Base-by-base conservation (phyloP, 176 grass and related monocot genomes). In the Carex pumila region DNA sequence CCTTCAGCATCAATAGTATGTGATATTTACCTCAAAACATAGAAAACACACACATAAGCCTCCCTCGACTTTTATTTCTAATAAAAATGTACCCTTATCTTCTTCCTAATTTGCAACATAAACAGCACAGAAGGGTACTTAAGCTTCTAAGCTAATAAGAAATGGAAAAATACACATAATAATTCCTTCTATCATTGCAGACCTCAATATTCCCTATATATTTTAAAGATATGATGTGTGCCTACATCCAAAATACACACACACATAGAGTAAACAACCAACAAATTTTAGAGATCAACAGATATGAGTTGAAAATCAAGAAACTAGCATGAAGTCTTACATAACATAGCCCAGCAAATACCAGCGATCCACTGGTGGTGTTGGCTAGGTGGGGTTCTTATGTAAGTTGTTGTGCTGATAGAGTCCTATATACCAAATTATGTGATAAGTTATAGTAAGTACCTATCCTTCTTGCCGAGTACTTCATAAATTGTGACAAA, bases 401-500 rank as follows among this genome's bases (percentile, higher is more conserved):
- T 50, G 49, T 10, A 53, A 53, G 19, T 30, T 52, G 45, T 29
- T 75, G 11, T 75, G 21, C 18, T 76, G 22, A 22, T 76, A 76
- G 47, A 55, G 2, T 55, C 5, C 3, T 53, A 54, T 55, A 55
- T 13, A 55, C 21, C 72, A 76, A 76, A 30, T 25, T 54, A 75
- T 55, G 72, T 32, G 15, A 55, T 2, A 17, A 30, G 21, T 62
- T 70, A 70, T 43, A 70, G 43, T 9, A n/a, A 49, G 21, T 81
- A 82, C 80, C 60, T 82, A 82, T 82, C 39, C 61, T 45, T 82
- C 61, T 82, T 45, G 39, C 61, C 36, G 67, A 31, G n/a, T 65
- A 21, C 60, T 62, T 82, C 18, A 82, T 67, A 82, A 82, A 82
- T 18, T 82, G 80, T 15, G 80, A 67, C 25, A 82, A 50, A 82